Evolutionary conservation across 345 rosid species (phyloP).

Genomic region (Heritiera littoralis): DNA sequence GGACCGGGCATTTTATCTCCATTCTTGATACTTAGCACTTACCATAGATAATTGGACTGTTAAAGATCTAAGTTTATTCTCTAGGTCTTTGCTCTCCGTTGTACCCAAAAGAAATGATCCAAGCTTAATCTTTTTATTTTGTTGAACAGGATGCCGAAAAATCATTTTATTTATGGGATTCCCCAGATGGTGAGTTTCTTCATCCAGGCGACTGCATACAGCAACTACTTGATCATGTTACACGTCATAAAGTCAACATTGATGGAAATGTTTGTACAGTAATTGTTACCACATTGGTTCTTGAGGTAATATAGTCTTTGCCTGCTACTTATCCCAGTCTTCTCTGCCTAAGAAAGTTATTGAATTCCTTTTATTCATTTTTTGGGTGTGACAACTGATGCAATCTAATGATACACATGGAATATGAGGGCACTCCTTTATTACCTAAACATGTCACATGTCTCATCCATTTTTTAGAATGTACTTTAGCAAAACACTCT

Average conservation of each 20-base stretch:
- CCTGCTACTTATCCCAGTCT: conserved; percentile 2
- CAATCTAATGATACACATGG: neutral
- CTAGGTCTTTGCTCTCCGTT: neutral
- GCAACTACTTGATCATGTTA: conserved; percentile 89
- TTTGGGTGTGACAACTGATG: neutral
- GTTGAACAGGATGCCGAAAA: conserved; percentile 78
- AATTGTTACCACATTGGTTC: conserved; percentile 96
- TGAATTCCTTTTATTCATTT: neutral
- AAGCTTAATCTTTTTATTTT: neutral
- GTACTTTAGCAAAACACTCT: neutral
- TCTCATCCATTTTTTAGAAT: neutral
- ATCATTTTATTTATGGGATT: conserved; percentile 87
- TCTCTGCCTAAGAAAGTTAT: neutral
- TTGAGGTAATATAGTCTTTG: conserved; percentile 66
- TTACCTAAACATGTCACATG: neutral
- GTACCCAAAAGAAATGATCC: conserved; percentile 2
- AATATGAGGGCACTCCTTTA: neutral
- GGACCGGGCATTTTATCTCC: conserved; percentile 6
- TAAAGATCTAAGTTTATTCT: neutral
- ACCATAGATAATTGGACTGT: neutral
- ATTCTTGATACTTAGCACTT: neutral
- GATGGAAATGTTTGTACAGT: conserved; percentile 98
- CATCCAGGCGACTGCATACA: conserved; percentile 99
- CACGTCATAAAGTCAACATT: conserved; percentile 83
- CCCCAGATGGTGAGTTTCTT: conserved; percentile 72